These are phyloP conservation scores for Aspergillus sp. DNA, from an alignment of 2,329 filamentous ascomycete species.

Conservation along the genomic window DNA sequence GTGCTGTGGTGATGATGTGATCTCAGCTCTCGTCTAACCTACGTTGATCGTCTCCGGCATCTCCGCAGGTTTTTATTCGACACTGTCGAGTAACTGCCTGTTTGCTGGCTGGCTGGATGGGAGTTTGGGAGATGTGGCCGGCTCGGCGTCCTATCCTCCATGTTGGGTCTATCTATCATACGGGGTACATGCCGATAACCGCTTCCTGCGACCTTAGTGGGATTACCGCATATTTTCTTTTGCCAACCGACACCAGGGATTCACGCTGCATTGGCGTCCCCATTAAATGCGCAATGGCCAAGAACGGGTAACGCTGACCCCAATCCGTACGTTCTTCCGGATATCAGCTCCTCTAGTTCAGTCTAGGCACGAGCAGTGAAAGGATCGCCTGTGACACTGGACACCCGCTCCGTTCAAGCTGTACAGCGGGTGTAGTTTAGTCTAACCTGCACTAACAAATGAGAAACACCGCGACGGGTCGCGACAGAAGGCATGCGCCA, in stretches of 20 bases:
- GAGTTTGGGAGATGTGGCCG: neutral
- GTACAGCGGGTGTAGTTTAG: neutral
- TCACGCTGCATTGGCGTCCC: slow-evolving; percentile 13
- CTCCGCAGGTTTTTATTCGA: neutral
- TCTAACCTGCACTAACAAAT: neutral
- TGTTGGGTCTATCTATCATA: neutral
- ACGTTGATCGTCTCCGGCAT: neutral
- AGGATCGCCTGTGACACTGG: neutral
- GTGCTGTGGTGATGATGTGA: neutral
- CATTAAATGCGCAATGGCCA: neutral
- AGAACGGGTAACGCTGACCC: neutral
- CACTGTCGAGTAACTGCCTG: no score
- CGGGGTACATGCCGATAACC: slow-evolving; percentile 2
- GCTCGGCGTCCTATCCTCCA: neutral
- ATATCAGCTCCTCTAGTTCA: neutral
- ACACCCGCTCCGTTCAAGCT: neutral
- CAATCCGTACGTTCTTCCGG: neutral
- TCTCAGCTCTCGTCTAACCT: neutral
- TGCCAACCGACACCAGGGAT: slow-evolving; percentile 3
- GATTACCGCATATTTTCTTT: slow-evolving; percentile 2
- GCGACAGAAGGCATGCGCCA: neutral
- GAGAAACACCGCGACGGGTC: neutral
- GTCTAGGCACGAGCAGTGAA: neutral
- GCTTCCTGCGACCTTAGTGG: neutral
- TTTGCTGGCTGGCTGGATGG: neutral